A percentile compares a stretch with the other conserved stretches of the same genome.
Conservation (phyloP, 805 yeast species). For the Ogataea ganodermae region DNA sequence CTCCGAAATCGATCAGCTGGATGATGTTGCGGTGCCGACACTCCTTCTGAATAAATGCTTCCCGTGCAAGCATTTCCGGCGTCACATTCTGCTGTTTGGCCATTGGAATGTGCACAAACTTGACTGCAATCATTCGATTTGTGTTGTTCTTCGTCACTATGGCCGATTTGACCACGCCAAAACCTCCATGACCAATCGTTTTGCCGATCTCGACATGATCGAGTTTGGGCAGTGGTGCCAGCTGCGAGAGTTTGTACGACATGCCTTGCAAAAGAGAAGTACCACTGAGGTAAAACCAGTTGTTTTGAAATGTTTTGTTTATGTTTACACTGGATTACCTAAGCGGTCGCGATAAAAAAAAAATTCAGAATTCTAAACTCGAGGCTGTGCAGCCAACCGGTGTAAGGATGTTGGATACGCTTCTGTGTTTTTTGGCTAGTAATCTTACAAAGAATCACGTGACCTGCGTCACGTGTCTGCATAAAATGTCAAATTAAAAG, state of each 20-base stretch:
- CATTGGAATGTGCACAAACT: slow-evolving; percentile 48
- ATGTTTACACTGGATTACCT: too few relatives aligned
- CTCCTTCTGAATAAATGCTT: slow-evolving; percentile 58
- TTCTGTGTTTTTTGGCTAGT: too few relatives aligned
- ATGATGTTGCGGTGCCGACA: slow-evolving; percentile 66
- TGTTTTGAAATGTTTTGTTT: slow-evolving; percentile 1
- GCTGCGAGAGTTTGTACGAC: slow-evolving; percentile 45
- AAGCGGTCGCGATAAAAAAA: too few relatives aligned
- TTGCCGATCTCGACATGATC: slow-evolving; percentile 48
- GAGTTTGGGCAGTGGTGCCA: slow-evolving; percentile 50
- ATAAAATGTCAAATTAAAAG: too few relatives aligned
- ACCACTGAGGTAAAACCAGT: background rate
- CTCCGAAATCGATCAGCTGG: slow-evolving; percentile 53
- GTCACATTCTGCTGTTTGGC: slow-evolving; percentile 35
- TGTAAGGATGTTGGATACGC: too few relatives aligned
- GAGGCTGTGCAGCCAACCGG: too few relatives aligned
- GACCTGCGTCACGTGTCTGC: too few relatives aligned
- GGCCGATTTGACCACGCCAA: slow-evolving; percentile 63
- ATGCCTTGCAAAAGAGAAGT: slow-evolving; percentile 9
- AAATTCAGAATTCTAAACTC: too few relatives aligned
- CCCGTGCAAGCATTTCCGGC: slow-evolving; percentile 45
- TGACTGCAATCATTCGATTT: slow-evolving; percentile 53
- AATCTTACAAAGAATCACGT: too few relatives aligned
- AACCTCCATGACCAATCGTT: slow-evolving; percentile 68
- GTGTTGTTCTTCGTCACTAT: slow-evolving; percentile 37